Evolutionary conservation across 805 yeast genomes (phyloP).

Genomic region (Candida xiaguanensis): DNA sequence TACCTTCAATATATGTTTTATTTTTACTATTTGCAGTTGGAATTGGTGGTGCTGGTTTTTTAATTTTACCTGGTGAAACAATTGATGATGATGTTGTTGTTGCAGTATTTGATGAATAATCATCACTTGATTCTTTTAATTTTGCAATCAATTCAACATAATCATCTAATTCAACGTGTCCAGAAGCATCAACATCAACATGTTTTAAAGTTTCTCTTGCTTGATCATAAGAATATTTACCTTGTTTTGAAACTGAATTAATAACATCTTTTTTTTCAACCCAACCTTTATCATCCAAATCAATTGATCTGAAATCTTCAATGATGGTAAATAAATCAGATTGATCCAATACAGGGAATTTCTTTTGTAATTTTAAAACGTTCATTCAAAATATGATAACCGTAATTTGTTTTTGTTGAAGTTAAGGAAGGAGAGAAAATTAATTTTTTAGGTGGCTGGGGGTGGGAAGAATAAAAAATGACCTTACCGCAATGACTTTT

Average conservation of each 20-base stretch:
- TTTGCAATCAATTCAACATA: slow-evolving; percentile 82
- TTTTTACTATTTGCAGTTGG: slow-evolving; percentile 47
- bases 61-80: slow-evolving; percentile 17
- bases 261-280: slow-evolving; percentile 88
- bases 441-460: slow-evolving; percentile 5
- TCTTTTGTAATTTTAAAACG: slow-evolving; percentile 53
- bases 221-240: slow-evolving; percentile 82
- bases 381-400: slow-evolving; percentile 23
- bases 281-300: slow-evolving; percentile 89
- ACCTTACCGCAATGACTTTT: not conserved
- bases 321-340: slow-evolving; percentile 81
- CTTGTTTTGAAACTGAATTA: slow-evolving; percentile 74
- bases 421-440: not conserved
- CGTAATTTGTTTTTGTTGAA: slow-evolving; percentile 1
- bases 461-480: not conserved
- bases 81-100: not conserved
- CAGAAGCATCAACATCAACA: slow-evolving; percentile 93
- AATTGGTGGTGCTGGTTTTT: slow-evolving; percentile 31
- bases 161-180: slow-evolving; percentile 94
- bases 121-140: slow-evolving; percentile 48
- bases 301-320: slow-evolving; percentile 82
- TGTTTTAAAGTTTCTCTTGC: slow-evolving; percentile 90
- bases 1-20: slow-evolving; percentile 78
- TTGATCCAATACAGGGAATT: slow-evolving; percentile 81
- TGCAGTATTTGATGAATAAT: slow-evolving; percentile 10